These are phyloP conservation scores for Vaccinium vitisidaea DNA, from an alignment of 148 eudicot genomes.

Conservation along the genomic window DNA sequence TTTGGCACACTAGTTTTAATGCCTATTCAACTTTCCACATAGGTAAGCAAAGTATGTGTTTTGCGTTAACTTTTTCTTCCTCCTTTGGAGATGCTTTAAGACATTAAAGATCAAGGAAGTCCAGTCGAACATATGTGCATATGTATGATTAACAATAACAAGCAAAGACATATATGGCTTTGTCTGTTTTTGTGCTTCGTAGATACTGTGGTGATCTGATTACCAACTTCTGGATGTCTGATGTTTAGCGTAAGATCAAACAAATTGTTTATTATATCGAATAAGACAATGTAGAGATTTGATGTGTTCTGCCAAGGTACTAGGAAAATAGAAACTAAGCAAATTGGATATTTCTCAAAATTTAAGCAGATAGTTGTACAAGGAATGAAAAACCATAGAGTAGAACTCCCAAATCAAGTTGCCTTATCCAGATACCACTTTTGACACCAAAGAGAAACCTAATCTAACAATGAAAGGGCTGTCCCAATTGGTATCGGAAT, in stretches of 20 bases:
- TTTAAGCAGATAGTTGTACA: background rate
- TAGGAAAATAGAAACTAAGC: background rate
- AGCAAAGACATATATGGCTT: background rate
- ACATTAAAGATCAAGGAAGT: background rate
- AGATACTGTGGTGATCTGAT: background rate
- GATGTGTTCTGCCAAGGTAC: background rate
- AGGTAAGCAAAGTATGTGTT: background rate
- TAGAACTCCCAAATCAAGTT: background rate
- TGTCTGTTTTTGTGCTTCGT: background rate
- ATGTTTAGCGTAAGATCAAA: background rate
- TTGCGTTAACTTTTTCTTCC: background rate
- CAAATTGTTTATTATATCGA: background rate
- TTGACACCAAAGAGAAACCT: no score
- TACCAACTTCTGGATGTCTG: background rate
- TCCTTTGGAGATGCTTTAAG: background rate
- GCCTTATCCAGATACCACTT: background rate
- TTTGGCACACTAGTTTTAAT: background rate
- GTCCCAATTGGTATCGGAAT: background rate
- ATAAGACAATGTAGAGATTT: background rate
- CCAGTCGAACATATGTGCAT: background rate
- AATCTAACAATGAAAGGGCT: no score
- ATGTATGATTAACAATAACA: background rate
- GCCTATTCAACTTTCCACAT: background rate
- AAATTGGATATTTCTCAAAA: background rate
- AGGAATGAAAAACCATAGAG: background rate